Conservation (phyloP, 352 stramenopile species). For the Phytophthora foliorum region DNA sequence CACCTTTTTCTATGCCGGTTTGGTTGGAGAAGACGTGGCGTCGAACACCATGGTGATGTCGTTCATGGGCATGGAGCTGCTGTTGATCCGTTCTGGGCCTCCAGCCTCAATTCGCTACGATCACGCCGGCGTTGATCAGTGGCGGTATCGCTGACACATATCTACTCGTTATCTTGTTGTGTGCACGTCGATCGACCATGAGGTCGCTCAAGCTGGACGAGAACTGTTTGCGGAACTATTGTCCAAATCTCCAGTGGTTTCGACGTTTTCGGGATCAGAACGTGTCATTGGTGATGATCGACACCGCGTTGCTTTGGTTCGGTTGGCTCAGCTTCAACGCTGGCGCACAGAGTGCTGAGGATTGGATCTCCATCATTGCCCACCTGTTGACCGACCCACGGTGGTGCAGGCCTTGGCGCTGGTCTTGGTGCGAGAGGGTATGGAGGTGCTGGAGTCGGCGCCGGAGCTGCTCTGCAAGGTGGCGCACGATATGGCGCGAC, state of each 20-base stretch:
- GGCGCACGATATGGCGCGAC: neutral
- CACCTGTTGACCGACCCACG: slow-evolving; percentile 82
- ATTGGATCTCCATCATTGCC: slow-evolving; percentile 69
- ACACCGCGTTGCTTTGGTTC: slow-evolving; percentile 77
- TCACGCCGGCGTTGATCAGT: slow-evolving; percentile 78
- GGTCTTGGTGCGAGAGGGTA: too few species aligned
- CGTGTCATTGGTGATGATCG: slow-evolving; percentile 86
- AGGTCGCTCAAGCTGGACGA: slow-evolving; percentile 76
- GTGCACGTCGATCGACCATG: slow-evolving; percentile 84
- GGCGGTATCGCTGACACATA: slow-evolving; percentile 82
- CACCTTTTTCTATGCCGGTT: slow-evolving; percentile 83
- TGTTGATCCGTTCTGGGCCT: slow-evolving; percentile 86
- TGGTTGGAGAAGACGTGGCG: slow-evolving; percentile 78
- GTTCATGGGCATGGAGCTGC: slow-evolving; percentile 76
- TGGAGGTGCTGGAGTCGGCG: too few species aligned
- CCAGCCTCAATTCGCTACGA: slow-evolving; percentile 86
- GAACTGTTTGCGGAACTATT: slow-evolving; percentile 84
- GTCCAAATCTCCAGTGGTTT: slow-evolving; percentile 86
- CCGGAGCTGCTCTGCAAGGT: too few species aligned
- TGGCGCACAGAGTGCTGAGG: slow-evolving; percentile 63
- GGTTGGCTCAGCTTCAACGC: slow-evolving; percentile 89
- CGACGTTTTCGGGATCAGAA: slow-evolving; percentile 81
- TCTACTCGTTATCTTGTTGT: slow-evolving; percentile 80
- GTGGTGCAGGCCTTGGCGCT: too few species aligned
- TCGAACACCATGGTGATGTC: slow-evolving; percentile 89